A percentile compares a stretch with the other conserved stretches of the same genome.
Evolutionary conservation across 495 filamentous ascomycete species (phyloP).

Genomic region (Neurospora sp.): DNA sequence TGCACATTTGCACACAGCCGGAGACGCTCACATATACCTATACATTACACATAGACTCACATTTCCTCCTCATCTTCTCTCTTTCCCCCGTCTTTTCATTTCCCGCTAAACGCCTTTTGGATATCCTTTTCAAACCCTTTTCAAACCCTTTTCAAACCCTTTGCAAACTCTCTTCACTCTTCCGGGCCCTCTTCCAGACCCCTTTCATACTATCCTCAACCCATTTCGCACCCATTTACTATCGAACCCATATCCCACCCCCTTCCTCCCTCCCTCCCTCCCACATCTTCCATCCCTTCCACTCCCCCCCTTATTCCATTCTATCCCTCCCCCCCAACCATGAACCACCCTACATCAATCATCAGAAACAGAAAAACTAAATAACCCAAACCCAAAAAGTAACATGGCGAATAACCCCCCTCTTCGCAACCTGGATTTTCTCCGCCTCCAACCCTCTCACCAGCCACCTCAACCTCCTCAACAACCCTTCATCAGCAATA

Average conservation of each 20-base stretch:
- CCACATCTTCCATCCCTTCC: neutral
- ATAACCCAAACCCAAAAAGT: conserved; percentile 33
- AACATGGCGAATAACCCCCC: conserved; percentile 86
- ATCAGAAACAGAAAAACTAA: neutral
- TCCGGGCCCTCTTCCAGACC: neutral
- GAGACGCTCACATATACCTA: too few species aligned
- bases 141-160: neutral
- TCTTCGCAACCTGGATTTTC: conserved; percentile 73
- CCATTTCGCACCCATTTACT: neutral
- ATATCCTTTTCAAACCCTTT: neutral
- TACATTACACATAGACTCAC: too few species aligned
- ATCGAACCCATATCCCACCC: neutral
- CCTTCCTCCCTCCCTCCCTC: neutral
- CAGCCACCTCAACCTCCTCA: conserved; percentile 37
- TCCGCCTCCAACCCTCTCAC: conserved; percentile 56
- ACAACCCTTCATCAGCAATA: conserved; percentile 33
- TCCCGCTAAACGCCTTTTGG: neutral
- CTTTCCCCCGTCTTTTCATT: neutral
- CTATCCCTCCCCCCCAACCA: too few species aligned
- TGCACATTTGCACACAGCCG: too few species aligned
- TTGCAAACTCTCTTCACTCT: neutral
- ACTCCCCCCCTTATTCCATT: neutral
- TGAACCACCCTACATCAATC: neutral
- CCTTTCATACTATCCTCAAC: neutral
- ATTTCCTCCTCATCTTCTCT: too few species aligned